These are phyloP conservation scores for Ascoidea asiatica DNA, from an alignment of 805 yeast species.

Conservation along the genomic window DNA sequence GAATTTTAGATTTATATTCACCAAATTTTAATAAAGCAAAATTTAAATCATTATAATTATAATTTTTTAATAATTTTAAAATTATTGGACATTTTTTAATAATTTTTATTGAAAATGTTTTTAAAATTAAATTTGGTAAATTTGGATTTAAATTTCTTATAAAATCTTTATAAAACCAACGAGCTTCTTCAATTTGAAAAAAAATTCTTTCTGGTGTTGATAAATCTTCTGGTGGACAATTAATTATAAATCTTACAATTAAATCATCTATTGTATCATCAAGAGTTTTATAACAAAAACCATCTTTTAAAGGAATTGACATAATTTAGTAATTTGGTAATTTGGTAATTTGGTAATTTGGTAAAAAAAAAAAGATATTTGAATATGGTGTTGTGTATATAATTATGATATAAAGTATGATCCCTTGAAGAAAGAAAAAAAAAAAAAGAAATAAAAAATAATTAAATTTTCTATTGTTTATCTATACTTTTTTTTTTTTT, in stretches of 20 bases:
- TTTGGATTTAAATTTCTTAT: conserved; percentile 56
- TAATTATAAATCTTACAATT: conserved; percentile 77
- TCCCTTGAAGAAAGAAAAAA: too few species aligned
- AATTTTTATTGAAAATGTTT: conserved; percentile 55
- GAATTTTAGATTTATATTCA: conserved; percentile 76
- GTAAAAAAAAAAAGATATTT: too few species aligned
- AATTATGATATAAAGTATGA: too few species aligned
- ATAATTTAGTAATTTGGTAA: too few species aligned
- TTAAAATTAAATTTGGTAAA: conserved; percentile 68
- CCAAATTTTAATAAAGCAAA: conserved; percentile 67
- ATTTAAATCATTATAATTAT: conserved; percentile 77
- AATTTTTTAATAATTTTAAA: too few species aligned
- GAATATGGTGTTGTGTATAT: too few species aligned
- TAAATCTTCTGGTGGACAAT: conserved; percentile 85
- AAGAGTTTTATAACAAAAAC: conserved; percentile 51
- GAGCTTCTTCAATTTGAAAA: conserved; percentile 96
- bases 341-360: too few species aligned
- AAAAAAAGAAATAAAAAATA: too few species aligned
- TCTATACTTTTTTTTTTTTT: too few species aligned
- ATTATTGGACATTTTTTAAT: conserved; percentile 59
- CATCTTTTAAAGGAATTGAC: conserved; percentile 45
- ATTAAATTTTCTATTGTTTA: too few species aligned
- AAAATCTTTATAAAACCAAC: conserved; percentile 92
- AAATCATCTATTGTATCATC: conserved; percentile 75
- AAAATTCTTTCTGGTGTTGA: conserved; percentile 66